Percentiles rank a stretch among this genome's conserved stretches.
Evolutionary conservation across 106 monocot species (phyloP).

Genomic region (Dendrobium huoshanense): DNA sequence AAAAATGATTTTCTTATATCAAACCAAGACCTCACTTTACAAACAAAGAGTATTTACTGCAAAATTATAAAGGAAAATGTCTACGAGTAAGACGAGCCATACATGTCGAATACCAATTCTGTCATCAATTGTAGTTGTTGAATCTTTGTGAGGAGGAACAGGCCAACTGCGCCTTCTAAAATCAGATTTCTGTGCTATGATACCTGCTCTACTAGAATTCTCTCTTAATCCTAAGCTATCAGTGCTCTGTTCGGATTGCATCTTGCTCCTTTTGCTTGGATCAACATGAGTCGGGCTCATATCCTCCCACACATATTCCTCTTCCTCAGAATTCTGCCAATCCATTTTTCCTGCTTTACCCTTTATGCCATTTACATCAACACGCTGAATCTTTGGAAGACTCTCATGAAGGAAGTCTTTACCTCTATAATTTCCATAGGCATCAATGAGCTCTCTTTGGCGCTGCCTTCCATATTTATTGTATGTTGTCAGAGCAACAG

Average conservation of each 20-base stretch:
- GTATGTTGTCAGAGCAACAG: constrained; percentile 11
- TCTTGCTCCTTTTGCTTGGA: constrained; percentile 25
- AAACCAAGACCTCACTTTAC: neutral
- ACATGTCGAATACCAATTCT: constrained; percentile 25
- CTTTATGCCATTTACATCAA: constrained; percentile 40
- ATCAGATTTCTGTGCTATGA: constrained; percentile 26
- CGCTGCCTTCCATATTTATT: constrained; percentile 43
- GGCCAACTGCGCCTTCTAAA: constrained; percentile 32
- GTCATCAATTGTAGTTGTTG: constrained; percentile 30
- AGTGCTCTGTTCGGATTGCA: constrained; percentile 15
- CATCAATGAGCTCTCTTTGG: constrained; percentile 67
- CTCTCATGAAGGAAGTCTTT: constrained; percentile 32
- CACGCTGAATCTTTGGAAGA: constrained; percentile 39
- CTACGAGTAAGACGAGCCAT: constrained; percentile 17
- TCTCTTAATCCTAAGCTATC: constrained; percentile 14
- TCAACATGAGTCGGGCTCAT: constrained; percentile 83
- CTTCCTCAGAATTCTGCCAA: constrained; percentile 89
- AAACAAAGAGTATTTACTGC: constrained; percentile 1
- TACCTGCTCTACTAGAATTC: constrained; percentile 28
- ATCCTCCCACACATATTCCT: constrained; percentile 94
- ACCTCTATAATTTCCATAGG: constrained; percentile 73
- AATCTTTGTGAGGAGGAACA: constrained; percentile 29
- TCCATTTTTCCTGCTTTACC: constrained; percentile 28
- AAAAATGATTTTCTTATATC: neutral
- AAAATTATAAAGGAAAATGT: neutral